Conservation (phyloP, 306 rosid species). For the Cucurbita argyrosperma region DNA sequence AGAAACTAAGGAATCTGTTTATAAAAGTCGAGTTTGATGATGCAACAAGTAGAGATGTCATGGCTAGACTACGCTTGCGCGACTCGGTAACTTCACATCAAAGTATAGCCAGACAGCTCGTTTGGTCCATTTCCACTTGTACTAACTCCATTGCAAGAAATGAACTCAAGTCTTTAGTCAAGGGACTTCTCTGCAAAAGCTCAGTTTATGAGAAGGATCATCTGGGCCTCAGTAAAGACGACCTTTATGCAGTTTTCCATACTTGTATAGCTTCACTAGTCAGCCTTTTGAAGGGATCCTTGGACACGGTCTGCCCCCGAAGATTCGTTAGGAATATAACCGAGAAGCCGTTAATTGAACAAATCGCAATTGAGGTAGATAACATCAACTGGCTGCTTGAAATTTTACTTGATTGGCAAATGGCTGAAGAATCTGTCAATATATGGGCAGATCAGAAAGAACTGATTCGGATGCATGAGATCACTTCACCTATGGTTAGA, state of each 20-base stretch:
- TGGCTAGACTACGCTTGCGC: constrained; percentile 45
- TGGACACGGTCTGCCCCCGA: constrained; percentile 11
- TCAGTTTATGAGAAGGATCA: constrained; percentile 67
- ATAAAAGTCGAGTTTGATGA: constrained; percentile 60
- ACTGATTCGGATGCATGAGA: constrained; percentile 47
- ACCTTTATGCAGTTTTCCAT: constrained; percentile 43
- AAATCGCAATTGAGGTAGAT: constrained; percentile 54
- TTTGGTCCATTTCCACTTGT: constrained; percentile 57
- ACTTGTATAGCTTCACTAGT: constrained; percentile 43
- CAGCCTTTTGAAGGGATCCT: constrained; percentile 48
- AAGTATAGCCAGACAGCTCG: constrained; percentile 39
- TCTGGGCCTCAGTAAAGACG: constrained; percentile 51
- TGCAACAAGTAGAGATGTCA: constrained; percentile 53
- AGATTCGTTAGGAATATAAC: constrained; percentile 19
- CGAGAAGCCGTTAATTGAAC: constrained; percentile 46
- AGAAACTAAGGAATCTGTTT: constrained; percentile 53
- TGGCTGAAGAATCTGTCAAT: constrained; percentile 71
- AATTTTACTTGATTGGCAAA: constrained; percentile 64
- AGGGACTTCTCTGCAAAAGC: constrained; percentile 73
- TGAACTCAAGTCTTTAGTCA: constrained; percentile 55
- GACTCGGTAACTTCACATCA: constrained; percentile 34
- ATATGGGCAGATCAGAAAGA: constrained; percentile 60
- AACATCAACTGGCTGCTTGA: constrained; percentile 77
- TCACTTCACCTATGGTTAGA: constrained; percentile 60
- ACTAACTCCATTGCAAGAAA: constrained; percentile 56